Conservation (phyloP, 257 asterid species). For the Solanum sejunctum region DNA sequence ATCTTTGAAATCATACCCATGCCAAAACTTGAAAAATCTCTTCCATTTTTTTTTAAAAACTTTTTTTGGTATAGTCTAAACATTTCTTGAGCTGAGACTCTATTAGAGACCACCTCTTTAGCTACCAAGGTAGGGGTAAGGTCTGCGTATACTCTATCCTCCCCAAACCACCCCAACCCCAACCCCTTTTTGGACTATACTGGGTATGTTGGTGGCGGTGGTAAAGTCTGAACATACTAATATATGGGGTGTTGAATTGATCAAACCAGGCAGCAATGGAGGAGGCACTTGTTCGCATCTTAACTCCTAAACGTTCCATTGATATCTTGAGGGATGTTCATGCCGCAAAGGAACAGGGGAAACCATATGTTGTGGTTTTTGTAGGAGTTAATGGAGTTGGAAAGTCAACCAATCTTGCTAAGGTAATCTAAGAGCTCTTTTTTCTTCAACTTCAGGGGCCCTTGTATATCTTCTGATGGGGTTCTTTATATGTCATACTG, state of each 20-base stretch:
- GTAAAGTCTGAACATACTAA: background rate
- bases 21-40: background rate
- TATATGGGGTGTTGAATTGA: constrained; percentile 4
- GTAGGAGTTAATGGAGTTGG: constrained; percentile 99
- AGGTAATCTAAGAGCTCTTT: constrained; percentile 23
- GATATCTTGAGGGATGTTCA: constrained; percentile 95
- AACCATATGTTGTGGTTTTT: constrained; percentile 94
- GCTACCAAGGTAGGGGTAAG: background rate
- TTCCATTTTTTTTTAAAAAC: background rate
- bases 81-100: background rate
- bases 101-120: background rate
- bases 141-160: background rate
- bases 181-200: background rate
- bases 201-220: background rate
- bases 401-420: constrained; percentile 95
- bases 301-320: constrained; percentile 92
- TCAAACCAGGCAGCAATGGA: constrained; percentile 82
- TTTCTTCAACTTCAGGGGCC: background rate
- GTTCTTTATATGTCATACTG: background rate
- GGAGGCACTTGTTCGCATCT: constrained; percentile 94
- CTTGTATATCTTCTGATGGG: background rate
- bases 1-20: background rate
- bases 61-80: background rate
- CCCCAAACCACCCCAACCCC: background rate
- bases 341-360: constrained; percentile 84